phyloP scores from a whole-genome alignment of 768 basidiomycete genomes.

The Termitomyces sp. region DNA sequence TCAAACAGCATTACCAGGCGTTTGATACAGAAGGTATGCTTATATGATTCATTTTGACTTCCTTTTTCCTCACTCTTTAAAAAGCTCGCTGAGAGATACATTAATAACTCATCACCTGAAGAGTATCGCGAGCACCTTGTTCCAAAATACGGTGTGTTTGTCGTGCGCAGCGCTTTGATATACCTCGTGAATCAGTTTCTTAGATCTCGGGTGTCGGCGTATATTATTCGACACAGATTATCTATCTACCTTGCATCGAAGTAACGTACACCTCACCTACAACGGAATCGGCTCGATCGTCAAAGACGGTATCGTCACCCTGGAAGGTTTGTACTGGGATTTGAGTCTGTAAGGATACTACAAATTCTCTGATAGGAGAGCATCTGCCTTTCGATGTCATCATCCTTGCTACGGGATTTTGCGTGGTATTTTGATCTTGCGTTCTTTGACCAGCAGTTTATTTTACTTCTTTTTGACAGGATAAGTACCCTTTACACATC shows the following conservation, averaged over 20 bases:
- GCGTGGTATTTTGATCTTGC: slow-evolving; percentile 14
- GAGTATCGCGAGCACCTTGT: slow-evolving; percentile 39
- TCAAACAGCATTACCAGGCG: slow-evolving; percentile 5
- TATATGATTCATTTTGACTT: not conserved
- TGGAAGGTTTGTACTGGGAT: slow-evolving; percentile 22
- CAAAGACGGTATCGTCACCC: slow-evolving; percentile 36
- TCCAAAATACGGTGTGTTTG: slow-evolving; percentile 39
- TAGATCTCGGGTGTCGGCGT: slow-evolving; percentile 51
- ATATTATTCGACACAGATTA: slow-evolving; percentile 44
- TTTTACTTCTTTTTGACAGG: slow-evolving; percentile 15
- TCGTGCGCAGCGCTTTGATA: not conserved
- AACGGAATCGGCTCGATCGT: slow-evolving; percentile 32
- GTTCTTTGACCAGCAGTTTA: not conserved
- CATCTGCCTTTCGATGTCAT: slow-evolving; percentile 30
- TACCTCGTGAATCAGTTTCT: not conserved
- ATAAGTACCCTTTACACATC: slow-evolving; percentile 27
- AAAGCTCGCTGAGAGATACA: slow-evolving; percentile 26
- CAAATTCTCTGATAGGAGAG: slow-evolving; percentile 21
- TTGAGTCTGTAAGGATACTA: not conserved
- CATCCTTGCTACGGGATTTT: slow-evolving; percentile 34
- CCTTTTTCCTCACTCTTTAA: not conserved
- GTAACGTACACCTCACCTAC: slow-evolving; percentile 41
- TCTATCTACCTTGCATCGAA: slow-evolving; percentile 34
- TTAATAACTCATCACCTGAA: slow-evolving; percentile 34
- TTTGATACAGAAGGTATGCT: slow-evolving; percentile 1